Base-by-base conservation (phyloP, 192 early-diverging fungal species). In the Backusella circina region DNA sequence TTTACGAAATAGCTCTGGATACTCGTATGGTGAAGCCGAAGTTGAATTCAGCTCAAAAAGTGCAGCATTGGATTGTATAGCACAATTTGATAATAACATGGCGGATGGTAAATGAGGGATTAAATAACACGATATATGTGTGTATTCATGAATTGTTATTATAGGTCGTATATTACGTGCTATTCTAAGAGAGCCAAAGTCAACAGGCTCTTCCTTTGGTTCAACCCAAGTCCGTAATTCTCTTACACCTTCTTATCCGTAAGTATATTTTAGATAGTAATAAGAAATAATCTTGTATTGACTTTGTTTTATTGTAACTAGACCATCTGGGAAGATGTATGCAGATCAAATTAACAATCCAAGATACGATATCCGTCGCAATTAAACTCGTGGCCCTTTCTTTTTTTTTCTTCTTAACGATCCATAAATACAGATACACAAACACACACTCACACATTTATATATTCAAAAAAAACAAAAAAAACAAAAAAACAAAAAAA, bases 11-110 rank as follows among this genome's bases (percentile, higher is more conserved):
- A 75, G 73, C 3, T 77, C 73, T 26, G 81, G 81, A 44, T 80
- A 81, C 5, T 80, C 79, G 2, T 75, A 79, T 35, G 86, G 86
- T 41, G 84, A 80, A 31, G 83, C 86, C 9, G 83, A 88, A 31
- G 81, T 88, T 15, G 81, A 85, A 16, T 88, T 84, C 54, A 82
- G 77, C 18, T 72, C 74, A 23, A 85, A 84, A 37, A 77, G 77
- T 9, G 76, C 83, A 26, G 86, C 83, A 0, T 51, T 84, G 31
- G 79, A 82, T 13, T 85, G 84, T 32, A 77, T 88, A 35, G 79
- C 82, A 10, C 75, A 84, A 47, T 71, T 85, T 47, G 75, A 88
- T 67, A 83, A 83, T 38, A 80, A 84, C 54, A 71, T 82, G 66
- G 86, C 84, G 16, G 86, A 88, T 77, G 84, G 86, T 85, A 82